These are phyloP conservation scores for Nissolia schottii DNA, from an alignment of 306 rosid species.

Conservation along the genomic window DNA sequence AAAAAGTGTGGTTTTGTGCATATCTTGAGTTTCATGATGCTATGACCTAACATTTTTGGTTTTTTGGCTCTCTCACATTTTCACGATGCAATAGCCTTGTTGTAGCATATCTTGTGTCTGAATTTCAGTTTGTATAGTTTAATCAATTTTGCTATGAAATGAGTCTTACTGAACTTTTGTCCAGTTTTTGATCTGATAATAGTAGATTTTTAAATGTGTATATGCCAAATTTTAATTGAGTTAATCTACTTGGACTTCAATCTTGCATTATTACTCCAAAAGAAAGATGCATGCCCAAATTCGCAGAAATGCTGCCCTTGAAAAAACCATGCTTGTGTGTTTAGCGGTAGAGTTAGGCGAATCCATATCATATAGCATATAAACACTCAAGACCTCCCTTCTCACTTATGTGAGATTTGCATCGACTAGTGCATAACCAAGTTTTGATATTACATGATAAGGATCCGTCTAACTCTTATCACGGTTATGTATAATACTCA, in stretches of 20 bases:
- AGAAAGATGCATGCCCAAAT: background rate
- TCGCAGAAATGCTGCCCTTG: background rate
- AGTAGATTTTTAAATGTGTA: background rate
- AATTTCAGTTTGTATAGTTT: slow-evolving; percentile 9
- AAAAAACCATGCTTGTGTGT: background rate
- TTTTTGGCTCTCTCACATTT: background rate
- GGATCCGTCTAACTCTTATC: too few relatives aligned
- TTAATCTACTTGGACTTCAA: background rate
- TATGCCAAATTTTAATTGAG: background rate
- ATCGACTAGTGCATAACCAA: too few relatives aligned
- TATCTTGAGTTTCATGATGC: slow-evolving; percentile 15
- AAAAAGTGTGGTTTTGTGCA: too few relatives aligned
- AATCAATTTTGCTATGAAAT: slow-evolving; percentile 1
- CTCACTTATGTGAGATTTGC: too few relatives aligned
- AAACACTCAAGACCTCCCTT: too few relatives aligned
- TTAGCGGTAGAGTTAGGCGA: too few relatives aligned
- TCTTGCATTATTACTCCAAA: background rate
- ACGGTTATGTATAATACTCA: too few relatives aligned
- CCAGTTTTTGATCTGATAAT: background rate
- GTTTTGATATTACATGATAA: too few relatives aligned
- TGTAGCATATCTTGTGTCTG: slow-evolving; percentile 6
- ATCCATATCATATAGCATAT: too few relatives aligned
- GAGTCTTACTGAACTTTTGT: background rate
- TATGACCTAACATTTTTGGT: background rate
- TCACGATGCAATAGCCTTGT: background rate